A percentile compares a stretch with the other conserved stretches of the same genome.
Conservation (phyloP, 768 basidiomycete genomes). For the Russula griseocarnosa region DNA sequence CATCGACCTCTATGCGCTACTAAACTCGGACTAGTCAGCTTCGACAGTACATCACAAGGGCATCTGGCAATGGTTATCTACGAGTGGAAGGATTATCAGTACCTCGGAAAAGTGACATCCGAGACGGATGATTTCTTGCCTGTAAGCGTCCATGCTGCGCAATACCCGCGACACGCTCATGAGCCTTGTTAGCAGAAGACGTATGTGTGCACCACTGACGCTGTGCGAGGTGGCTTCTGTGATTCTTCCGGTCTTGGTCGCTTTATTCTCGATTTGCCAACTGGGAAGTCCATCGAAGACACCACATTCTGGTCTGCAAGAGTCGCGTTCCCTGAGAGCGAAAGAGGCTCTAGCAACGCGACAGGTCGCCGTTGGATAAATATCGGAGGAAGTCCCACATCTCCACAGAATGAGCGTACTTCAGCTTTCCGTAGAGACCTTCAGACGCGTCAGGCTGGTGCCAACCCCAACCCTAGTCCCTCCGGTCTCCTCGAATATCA, state of each 20-base stretch:
- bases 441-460: constrained; percentile 30
- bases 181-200: constrained; percentile 62
- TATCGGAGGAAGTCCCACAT: too few relatives aligned
- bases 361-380: constrained; percentile 23
- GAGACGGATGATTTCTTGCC: constrained; percentile 52
- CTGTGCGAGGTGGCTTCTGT: constrained; percentile 71
- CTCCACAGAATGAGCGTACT: too few relatives aligned
- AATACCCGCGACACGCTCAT: constrained; percentile 25
- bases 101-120: constrained; percentile 71
- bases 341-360: constrained; percentile 25
- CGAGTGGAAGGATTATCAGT: constrained; percentile 86
- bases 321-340: constrained; percentile 52
- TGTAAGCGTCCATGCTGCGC: constrained; percentile 44
- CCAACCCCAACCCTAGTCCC: constrained; percentile 46
- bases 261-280: constrained; percentile 81
- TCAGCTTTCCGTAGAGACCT: background rate
- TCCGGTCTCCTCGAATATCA: constrained; percentile 52
- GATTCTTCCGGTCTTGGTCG: constrained; percentile 65
- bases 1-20: constrained; percentile 17
- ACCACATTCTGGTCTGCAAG: constrained; percentile 89
- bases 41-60: constrained; percentile 72
- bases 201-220: constrained; percentile 87
- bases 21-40: constrained; percentile 54
- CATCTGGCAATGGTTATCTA: constrained; percentile 94
- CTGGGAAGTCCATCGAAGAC: constrained; percentile 54